phyloP scores from a whole-genome alignment of 352 stramenopile species.

The Globisporangium camurandrum region DNA sequence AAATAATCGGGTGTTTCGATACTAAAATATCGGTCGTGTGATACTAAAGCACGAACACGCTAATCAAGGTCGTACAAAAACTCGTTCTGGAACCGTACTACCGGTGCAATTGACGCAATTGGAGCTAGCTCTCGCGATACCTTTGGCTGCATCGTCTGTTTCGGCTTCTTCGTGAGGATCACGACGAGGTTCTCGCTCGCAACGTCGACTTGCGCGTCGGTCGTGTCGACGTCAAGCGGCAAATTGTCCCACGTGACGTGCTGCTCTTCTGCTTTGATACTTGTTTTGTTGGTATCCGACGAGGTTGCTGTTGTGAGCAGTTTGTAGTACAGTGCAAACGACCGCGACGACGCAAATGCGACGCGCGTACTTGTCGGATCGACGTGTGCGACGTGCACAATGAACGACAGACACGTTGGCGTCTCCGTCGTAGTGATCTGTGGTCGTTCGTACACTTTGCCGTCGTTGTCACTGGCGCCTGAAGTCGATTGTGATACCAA shows the following conservation, averaged over 20 bases:
- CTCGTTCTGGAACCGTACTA: constrained; percentile 61
- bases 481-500: not conserved
- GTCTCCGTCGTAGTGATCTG: constrained; percentile 40
- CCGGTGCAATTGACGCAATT: constrained; percentile 6
- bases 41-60: not conserved
- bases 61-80: constrained; percentile 66
- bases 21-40: too few species aligned
- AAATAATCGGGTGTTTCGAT: too few species aligned
- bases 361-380: constrained; percentile 31
- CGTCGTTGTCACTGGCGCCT: not conserved
- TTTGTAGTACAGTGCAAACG: constrained; percentile 29
- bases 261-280: constrained; percentile 15
- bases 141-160: constrained; percentile 1
- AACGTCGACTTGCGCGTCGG: constrained; percentile 33
- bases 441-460: constrained; percentile 3
- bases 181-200: constrained; percentile 71
- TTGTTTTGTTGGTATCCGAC: not conserved
- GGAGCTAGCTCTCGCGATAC: not conserved
- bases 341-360: constrained; percentile 21
- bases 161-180: constrained; percentile 34
- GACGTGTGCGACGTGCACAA: constrained; percentile 34
- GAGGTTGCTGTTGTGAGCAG: not conserved
- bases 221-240: constrained; percentile 19
- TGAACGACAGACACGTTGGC: constrained; percentile 32
- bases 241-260: constrained; percentile 27